Base-by-base conservation (phyloP, 495 filamentous ascomycete species). In the Aspergillus nidulans region DNA sequence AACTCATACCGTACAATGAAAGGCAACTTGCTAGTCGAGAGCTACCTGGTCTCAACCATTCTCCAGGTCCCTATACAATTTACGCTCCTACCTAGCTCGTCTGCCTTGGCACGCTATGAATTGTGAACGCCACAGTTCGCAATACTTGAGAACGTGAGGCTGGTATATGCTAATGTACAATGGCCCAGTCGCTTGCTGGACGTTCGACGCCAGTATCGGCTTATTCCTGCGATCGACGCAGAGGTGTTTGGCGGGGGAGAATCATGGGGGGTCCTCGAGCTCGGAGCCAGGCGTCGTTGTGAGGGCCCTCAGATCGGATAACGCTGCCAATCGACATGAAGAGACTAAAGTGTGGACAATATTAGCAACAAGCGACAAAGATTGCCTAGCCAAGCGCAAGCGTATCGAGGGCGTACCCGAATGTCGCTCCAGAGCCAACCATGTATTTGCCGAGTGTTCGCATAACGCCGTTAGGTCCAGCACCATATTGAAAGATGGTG, bases 251-350 rank as follows among this genome's bases (percentile, higher is more conserved):
- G 57, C 75, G 72, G 55, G 75, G 73, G 42, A 76, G 75, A 63
- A 78, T 78, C 59, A 78, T 74, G 7, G 75, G 73, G 50, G 72
- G 72, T 28, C 72, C 72, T 5, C 70, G 68, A 46, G 73, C 73
- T 26, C 75, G 75, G 53, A 74, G 71, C 72, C 73, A 78, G 59
- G 72, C 71, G 60, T 78, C 73, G 63, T 74, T 74, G 58, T 69
- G 62, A 42, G 73, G 73, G 51, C 81, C 81, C 61, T 96, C 92
- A 16, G 91, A 88, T 66, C 94, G 87, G 63, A 98, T 97, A 18
- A 92, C 91, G 60, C 89, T 95, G 57, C 94, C 94, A 63, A 98
- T 96, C 34, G 88, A 92, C 94, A 98, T 98, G 81, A 98, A 98
- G 72, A 97, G 96, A 19, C 94, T 98, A 50, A 45, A 25, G 25